These are phyloP conservation scores for Exophiala bonariae DNA, from an alignment of 2,329 filamentous ascomycete species.

Conservation along the genomic window DNA sequence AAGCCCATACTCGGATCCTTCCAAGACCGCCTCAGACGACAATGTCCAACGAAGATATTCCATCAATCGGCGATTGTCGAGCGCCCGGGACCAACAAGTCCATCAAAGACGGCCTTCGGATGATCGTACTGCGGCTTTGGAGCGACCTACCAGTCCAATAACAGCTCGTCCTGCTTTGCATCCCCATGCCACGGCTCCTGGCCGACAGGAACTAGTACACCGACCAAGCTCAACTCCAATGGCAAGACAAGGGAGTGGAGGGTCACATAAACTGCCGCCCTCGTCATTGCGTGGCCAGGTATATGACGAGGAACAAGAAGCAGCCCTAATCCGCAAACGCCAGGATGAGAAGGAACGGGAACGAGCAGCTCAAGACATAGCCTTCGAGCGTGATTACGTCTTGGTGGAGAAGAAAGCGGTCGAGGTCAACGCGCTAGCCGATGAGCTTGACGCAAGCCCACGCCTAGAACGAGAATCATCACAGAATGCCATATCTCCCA, in stretches of 20 bases:
- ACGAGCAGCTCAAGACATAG: slow-evolving; percentile 78
- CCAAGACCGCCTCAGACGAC: slow-evolving; percentile 15
- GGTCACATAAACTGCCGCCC: slow-evolving; percentile 32
- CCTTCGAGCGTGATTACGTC: slow-evolving; percentile 91
- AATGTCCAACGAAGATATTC: slow-evolving; percentile 19
- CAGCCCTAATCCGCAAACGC: slow-evolving; percentile 32
- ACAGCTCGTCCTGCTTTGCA: slow-evolving; percentile 32
- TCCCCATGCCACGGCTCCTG: slow-evolving; percentile 41
- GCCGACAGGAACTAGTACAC: slow-evolving; percentile 39
- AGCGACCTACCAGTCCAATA: slow-evolving; percentile 29
- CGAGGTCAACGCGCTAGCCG: slow-evolving; percentile 94
- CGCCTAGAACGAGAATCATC: slow-evolving; percentile 55
- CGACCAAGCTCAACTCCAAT: slow-evolving; percentile 44
- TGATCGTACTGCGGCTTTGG: slow-evolving; percentile 14
- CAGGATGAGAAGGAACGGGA: slow-evolving; percentile 53
- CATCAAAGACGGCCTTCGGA: slow-evolving; percentile 14
- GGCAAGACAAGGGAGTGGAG: slow-evolving; percentile 62
- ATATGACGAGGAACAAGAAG: slow-evolving; percentile 36
- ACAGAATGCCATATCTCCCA: slow-evolving; percentile 49
- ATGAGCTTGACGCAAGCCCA: slow-evolving; percentile 86
- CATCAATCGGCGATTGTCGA: slow-evolving; percentile 18
- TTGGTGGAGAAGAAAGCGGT: slow-evolving; percentile 93
- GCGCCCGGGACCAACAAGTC: slow-evolving; percentile 19
- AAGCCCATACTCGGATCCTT: slow-evolving; percentile 24
- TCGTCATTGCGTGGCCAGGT: slow-evolving; percentile 51